Conservation (phyloP, 2,329 filamentous ascomycete genomes). For the Botrytis tulipae region DNA sequence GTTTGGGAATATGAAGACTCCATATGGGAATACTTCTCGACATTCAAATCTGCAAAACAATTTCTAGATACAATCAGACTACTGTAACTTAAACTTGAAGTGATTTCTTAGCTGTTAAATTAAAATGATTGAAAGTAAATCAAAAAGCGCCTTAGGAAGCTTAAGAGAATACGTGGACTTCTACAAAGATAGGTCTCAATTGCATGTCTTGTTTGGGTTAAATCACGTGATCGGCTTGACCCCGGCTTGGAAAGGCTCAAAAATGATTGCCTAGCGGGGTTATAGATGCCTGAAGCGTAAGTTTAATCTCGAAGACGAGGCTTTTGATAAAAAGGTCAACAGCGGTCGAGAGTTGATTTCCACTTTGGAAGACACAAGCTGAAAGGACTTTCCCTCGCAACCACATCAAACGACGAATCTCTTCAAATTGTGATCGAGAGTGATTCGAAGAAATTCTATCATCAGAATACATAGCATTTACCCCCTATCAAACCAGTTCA, state of each 20-base stretch:
- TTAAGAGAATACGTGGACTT: neutral
- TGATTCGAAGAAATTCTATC: neutral
- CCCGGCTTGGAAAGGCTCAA: neutral
- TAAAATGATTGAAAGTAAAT: neutral
- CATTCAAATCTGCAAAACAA: neutral
- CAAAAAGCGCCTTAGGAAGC: neutral
- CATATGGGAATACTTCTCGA: neutral
- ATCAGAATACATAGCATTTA: neutral
- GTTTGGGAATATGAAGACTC: neutral
- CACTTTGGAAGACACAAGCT: conserved; percentile 3
- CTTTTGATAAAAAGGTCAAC: conserved; percentile 19
- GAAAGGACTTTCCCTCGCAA: neutral
- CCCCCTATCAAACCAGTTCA: conserved; percentile 8
- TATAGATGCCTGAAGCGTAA: conserved; percentile 16
- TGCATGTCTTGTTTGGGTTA: neutral
- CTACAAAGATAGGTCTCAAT: neutral
- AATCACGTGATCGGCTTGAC: neutral
- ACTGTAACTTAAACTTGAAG: neutral
- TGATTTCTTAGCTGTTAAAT: neutral
- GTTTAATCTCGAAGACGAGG: conserved; percentile 21
- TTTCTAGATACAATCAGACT: neutral
- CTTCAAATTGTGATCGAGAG: neutral
- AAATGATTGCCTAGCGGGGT: conserved; percentile 19
- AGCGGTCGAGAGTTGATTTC: neutral
- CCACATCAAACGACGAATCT: neutral